These are phyloP conservation scores for Aspergillus nidulans DNA, from an alignment of 495 filamentous ascomycete genomes.

Conservation along the genomic window DNA sequence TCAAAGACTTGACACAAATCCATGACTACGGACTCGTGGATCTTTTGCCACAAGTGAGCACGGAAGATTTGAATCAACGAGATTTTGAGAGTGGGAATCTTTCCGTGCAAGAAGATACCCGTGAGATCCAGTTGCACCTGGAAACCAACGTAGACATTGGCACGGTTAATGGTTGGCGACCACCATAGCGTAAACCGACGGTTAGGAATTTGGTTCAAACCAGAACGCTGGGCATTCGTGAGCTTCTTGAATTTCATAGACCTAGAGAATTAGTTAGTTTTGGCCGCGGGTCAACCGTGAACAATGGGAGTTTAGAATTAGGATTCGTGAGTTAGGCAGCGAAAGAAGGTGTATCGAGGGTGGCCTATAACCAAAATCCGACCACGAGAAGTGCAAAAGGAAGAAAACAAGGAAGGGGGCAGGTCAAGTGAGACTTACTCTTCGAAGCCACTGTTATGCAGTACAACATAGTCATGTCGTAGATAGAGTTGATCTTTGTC, in stretches of 20 bases:
- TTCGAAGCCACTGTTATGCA: slow-evolving; percentile 60
- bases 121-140: slow-evolving; percentile 98
- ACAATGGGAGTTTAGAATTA: too few species aligned
- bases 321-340: background rate
- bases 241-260: slow-evolving; percentile 99
- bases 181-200: slow-evolving; percentile 99
- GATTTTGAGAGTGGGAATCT: slow-evolving; percentile 98
- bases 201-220: slow-evolving; percentile 99
- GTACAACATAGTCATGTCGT: slow-evolving; percentile 41
- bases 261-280: background rate
- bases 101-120: slow-evolving; percentile 98
- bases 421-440: slow-evolving; percentile 31
- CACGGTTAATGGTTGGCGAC: slow-evolving; percentile 70
- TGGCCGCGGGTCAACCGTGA: too few species aligned
- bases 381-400: background rate
- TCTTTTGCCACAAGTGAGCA: slow-evolving; percentile 99
- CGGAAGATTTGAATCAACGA: slow-evolving; percentile 99
- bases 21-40: slow-evolving; percentile 99
- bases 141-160: slow-evolving; percentile 77
- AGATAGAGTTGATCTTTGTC: slow-evolving; percentile 49
- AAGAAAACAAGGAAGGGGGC: background rate
- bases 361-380: background rate
- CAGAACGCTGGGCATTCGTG: slow-evolving; percentile 95
- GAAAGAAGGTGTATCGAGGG: background rate
- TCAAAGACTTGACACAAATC: slow-evolving; percentile 99